Evolutionary conservation across 192 early-diverging fungal genomes (phyloP).

Genomic region (Coemansia sp.): DNA sequence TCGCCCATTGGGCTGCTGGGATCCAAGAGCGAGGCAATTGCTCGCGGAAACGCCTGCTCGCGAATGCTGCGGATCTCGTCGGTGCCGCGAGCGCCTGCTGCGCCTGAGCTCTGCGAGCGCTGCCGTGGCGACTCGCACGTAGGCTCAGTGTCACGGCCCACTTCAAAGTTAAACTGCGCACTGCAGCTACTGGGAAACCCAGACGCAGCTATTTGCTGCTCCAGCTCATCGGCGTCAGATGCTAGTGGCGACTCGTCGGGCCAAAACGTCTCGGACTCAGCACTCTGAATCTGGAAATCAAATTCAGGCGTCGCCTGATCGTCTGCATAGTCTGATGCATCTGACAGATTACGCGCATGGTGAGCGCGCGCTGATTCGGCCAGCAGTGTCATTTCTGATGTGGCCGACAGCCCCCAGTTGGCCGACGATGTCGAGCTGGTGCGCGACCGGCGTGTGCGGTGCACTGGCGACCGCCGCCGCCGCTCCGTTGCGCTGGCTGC

Average conservation of each 20-base stretch:
- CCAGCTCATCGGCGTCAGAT: constrained; percentile 20
- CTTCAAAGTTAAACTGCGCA: constrained; percentile 44
- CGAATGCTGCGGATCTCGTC: constrained; percentile 5
- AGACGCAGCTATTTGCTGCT: constrained; percentile 15
- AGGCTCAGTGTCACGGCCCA: constrained; percentile 16
- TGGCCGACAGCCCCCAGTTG: constrained; percentile 27
- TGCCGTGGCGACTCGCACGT: constrained; percentile 29
- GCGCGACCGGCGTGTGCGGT: constrained; percentile 21
- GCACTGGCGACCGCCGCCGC: constrained; percentile 37
- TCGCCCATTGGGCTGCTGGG: constrained; percentile 41
- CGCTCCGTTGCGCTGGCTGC: constrained; percentile 47
- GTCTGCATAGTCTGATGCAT: constrained; percentile 21
- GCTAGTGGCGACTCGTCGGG: constrained; percentile 31
- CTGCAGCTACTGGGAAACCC: constrained; percentile 52
- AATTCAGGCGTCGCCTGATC: constrained; percentile 15
- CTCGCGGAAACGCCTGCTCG: constrained; percentile 8
- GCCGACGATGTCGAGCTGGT: constrained; percentile 31
- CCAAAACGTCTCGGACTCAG: constrained; percentile 34
- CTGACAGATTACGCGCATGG: constrained; percentile 36
- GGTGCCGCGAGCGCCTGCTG: constrained; percentile 14
- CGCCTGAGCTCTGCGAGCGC: constrained; percentile 19
- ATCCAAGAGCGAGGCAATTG: constrained; percentile 27
- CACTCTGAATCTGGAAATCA: constrained; percentile 39
- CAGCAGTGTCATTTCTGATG: constrained; percentile 32
- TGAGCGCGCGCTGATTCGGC: constrained; percentile 11